phyloP scores from a whole-genome alignment of 345 rosid genomes.

The Gossypium raimondii region DNA sequence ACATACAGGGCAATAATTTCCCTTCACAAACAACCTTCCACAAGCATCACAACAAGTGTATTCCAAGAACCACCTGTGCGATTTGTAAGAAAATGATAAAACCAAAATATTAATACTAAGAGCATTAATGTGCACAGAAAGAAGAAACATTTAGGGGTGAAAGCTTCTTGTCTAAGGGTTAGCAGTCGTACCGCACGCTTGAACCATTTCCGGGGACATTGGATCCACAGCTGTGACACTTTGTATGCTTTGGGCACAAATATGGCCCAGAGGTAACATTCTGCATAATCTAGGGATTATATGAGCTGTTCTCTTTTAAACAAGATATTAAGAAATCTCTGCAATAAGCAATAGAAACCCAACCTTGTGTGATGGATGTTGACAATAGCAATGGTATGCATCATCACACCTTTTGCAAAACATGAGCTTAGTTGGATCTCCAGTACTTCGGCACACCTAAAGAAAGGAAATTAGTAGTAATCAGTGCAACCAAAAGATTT shows the following conservation, averaged over 20 bases:
- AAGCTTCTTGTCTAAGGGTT: not conserved
- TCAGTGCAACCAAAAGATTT: not conserved
- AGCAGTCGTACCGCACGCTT: slow-evolving; percentile 64
- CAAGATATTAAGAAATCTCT: slow-evolving; percentile 15
- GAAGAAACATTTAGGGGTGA: not conserved
- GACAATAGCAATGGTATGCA: slow-evolving; percentile 98
- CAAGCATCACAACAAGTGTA: slow-evolving; percentile 99
- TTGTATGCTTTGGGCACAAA: slow-evolving; percentile 92
- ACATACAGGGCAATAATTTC: slow-evolving; percentile 97
- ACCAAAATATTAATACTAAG: not conserved
- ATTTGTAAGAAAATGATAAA: slow-evolving; percentile 15
- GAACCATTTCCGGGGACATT: slow-evolving; percentile 96
- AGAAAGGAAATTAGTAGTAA: slow-evolving; percentile 13
- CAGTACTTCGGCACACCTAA: slow-evolving; percentile 81
- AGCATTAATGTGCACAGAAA: not conserved
- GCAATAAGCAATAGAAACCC: slow-evolving; percentile 17
- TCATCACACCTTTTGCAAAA: slow-evolving; percentile 96
- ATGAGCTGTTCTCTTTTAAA: slow-evolving; percentile 10
- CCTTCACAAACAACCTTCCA: slow-evolving; percentile 98
- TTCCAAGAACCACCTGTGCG: slow-evolving; percentile 92
- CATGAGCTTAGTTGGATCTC: slow-evolving; percentile 94
- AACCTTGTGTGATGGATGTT: slow-evolving; percentile 99
- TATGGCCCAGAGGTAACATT: slow-evolving; percentile 94
- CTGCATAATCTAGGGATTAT: slow-evolving; percentile 39
- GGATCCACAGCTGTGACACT: slow-evolving; percentile 94